Conservation (phyloP, 2,329 filamentous ascomycete species). For the Stemphylium beticola region DNA sequence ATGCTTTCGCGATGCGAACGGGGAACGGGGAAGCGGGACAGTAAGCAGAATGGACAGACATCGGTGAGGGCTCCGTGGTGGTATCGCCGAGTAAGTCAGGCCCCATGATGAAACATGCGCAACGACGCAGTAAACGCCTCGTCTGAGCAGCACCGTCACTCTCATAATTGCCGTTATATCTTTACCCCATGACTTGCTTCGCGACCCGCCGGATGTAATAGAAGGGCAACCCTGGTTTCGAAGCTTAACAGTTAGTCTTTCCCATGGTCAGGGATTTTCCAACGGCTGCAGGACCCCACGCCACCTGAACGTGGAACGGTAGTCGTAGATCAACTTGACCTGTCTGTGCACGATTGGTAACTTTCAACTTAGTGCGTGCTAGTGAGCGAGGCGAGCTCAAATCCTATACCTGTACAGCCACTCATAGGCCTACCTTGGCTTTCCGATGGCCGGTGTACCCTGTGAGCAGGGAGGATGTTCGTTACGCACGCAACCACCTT, state of each 20-base stretch:
- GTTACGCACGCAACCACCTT: constrained; percentile 38
- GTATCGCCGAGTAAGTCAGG: constrained; percentile 15
- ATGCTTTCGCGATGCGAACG: constrained; percentile 13
- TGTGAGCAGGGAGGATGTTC: constrained; percentile 16
- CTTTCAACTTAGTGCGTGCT: constrained; percentile 28
- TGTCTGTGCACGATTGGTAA: constrained; percentile 30
- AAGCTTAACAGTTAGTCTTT: constrained; percentile 34
- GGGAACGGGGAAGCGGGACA: constrained; percentile 25
- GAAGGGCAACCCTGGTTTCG: constrained; percentile 14
- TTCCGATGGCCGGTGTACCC: constrained; percentile 19
- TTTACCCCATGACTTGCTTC: constrained; percentile 19
- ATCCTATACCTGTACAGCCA: constrained; percentile 11
- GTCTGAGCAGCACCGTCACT: constrained; percentile 1
- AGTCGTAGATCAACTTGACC: constrained; percentile 40
- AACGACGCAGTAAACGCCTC: constrained; percentile 5
- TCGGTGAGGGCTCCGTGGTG: constrained; percentile 13
- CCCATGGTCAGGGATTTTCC: constrained; percentile 23
- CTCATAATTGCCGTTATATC: constrained; percentile 2
- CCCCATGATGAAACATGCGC: constrained; percentile 10
- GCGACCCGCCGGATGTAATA: constrained; percentile 16
- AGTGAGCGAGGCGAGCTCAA: constrained; percentile 32
- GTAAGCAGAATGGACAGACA: constrained; percentile 13
- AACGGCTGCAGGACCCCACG: constrained; percentile 39
- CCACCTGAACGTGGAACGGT: constrained; percentile 38
- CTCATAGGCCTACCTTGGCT: constrained; percentile 7